Evolutionary conservation across 306 rosid species (phyloP).

Genomic region (Gastrolobium bilobum): DNA sequence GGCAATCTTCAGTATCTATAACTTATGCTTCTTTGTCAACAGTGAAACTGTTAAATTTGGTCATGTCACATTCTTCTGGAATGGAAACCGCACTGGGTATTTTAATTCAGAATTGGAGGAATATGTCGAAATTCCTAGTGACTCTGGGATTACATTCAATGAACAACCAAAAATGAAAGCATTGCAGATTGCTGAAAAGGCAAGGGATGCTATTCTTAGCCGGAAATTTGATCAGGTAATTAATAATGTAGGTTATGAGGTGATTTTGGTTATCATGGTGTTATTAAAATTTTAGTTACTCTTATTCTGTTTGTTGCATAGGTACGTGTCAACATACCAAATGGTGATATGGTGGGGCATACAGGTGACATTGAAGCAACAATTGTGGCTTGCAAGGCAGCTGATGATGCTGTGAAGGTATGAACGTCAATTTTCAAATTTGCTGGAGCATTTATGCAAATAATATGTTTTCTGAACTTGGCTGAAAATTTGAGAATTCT

Average conservation of each 20-base stretch:
- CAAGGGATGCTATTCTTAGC: conserved; percentile 93
- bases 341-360: conserved; percentile 99
- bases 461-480: background rate
- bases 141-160: conserved; percentile 89
- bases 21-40: conserved; percentile 42
- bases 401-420: conserved; percentile 97
- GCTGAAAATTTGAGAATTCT: background rate
- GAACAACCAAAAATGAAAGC: conserved; percentile 95
- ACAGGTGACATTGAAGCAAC: conserved; percentile 93
- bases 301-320: conserved; percentile 45
- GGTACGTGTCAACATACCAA: conserved; percentile 98
- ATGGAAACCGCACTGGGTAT: conserved; percentile 96
- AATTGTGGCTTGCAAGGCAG: conserved; percentile 96
- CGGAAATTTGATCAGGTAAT: conserved; percentile 72
- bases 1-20: background rate
- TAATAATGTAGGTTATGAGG: background rate
- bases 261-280: conserved; percentile 24
- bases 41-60: conserved; percentile 99
- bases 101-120: conserved; percentile 79
- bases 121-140: conserved; percentile 96
- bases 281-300: conserved; percentile 32
- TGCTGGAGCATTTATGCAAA: conserved; percentile 16
- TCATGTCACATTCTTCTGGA: conserved; percentile 99
- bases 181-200: conserved; percentile 85
- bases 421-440: conserved; percentile 33